Evolutionary conservation across 2,329 filamentous ascomycete genomes (phyloP).

Genomic region (Phaeosphaeriaceae sp.): DNA sequence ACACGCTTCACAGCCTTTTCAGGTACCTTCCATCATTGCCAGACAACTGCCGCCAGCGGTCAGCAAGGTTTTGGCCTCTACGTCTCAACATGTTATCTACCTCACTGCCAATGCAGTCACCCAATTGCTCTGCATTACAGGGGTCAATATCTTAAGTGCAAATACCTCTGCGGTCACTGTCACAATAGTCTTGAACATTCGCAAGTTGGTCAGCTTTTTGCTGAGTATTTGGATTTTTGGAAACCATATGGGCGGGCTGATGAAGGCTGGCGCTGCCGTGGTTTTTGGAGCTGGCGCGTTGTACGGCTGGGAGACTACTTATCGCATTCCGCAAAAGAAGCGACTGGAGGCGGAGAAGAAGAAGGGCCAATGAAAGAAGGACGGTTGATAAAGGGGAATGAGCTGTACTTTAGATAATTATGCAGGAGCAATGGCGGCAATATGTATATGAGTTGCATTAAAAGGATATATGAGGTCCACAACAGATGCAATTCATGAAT

Average conservation of each 20-base stretch:
- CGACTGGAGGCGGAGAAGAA: slow-evolving; percentile 34
- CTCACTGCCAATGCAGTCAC: slow-evolving; percentile 81
- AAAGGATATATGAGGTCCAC: neutral
- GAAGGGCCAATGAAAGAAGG: slow-evolving; percentile 33
- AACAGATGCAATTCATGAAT: neutral
- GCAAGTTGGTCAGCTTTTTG: slow-evolving; percentile 89
- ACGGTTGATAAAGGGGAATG: neutral
- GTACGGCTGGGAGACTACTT: slow-evolving; percentile 77
- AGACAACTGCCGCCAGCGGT: slow-evolving; percentile 35
- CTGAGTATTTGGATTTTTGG: slow-evolving; percentile 95
- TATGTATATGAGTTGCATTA: neutral
- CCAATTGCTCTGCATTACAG: slow-evolving; percentile 93
- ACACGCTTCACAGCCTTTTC: slow-evolving; percentile 67
- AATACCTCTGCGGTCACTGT: slow-evolving; percentile 91
- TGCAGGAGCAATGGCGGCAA: too few relatives aligned
- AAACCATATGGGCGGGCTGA: slow-evolving; percentile 77
- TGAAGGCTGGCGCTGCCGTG: slow-evolving; percentile 78
- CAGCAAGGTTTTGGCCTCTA: slow-evolving; percentile 39
- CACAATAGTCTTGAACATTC: slow-evolving; percentile 93
- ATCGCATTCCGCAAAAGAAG: slow-evolving; percentile 51
- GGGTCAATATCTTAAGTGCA: slow-evolving; percentile 91
- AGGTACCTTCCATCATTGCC: slow-evolving; percentile 41
- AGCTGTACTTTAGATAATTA: too few relatives aligned
- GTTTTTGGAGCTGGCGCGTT: slow-evolving; percentile 92
- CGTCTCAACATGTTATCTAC: slow-evolving; percentile 73